Percentiles rank a stretch among this genome's conserved stretches.
Evolutionary conservation across 495 filamentous ascomycete genomes (phyloP).

Genomic region (Lophiostoma macrostomum): DNA sequence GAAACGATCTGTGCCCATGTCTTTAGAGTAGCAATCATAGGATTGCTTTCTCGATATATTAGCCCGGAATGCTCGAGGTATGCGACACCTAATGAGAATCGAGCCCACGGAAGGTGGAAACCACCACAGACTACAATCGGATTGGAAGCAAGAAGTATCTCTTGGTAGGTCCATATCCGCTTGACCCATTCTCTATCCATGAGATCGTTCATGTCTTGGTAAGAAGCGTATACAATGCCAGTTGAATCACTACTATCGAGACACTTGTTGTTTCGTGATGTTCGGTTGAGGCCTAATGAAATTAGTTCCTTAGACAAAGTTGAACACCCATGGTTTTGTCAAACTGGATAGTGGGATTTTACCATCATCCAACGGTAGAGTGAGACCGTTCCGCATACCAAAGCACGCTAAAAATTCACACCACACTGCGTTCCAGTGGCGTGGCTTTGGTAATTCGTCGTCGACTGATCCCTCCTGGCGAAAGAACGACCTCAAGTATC

Average conservation of each 20-base stretch:
- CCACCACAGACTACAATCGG: slow-evolving; percentile 4
- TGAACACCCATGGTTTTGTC: too few relatives aligned
- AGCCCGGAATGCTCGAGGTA: neutral
- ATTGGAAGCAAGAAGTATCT: slow-evolving; percentile 2
- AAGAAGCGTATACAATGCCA: too few relatives aligned
- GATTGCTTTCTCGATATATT: neutral
- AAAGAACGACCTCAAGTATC: neutral
- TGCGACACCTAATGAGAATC: neutral
- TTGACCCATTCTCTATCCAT: neutral
- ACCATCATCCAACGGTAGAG: neutral
- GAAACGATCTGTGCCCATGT: neutral
- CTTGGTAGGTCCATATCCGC: slow-evolving; percentile 9
- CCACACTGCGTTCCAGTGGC: neutral
- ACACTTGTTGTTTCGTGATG: too few relatives aligned
- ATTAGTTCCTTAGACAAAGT: too few relatives aligned
- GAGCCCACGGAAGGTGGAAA: slow-evolving; percentile 1
- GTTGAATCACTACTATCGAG: too few relatives aligned
- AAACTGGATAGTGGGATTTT: too few relatives aligned
- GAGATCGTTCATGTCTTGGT: too few relatives aligned
- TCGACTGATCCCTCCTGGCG: neutral
- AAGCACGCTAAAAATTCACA: neutral
- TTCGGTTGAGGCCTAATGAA: too few relatives aligned
- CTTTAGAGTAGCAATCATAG: neutral
- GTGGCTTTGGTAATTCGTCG: neutral
- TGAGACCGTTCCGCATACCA: neutral